Evolutionary conservation across 768 basidiomycete species (phyloP), one percentile per base, ranked within the genome.

Genomic region (Lyophyllum atratum): DNA sequence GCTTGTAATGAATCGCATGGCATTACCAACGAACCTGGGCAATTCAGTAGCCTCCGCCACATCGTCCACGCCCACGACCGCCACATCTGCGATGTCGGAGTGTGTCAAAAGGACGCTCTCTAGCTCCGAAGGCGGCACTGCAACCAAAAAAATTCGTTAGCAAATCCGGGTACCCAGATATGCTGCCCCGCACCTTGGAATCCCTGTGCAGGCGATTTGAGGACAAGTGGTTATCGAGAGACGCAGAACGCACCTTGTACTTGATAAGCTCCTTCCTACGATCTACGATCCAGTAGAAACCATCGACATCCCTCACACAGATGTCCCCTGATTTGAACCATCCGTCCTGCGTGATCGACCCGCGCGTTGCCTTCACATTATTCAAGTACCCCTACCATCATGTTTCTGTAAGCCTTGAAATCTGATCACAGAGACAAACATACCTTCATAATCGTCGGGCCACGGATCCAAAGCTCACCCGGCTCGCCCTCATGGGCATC

Each of bases 401-500:
- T n/a, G 29, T 31, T 6, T 6, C 11, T 31, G 29, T 31, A 11
- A 31, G 29, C 29, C 5, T 11, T 31, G 5, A 11, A 31, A 31
- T 6, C 29, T 31, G 6, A 31, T 6, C 29, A 31, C 29, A 6
- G 29, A 4, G 4, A 22, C 3, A 45, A 45, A 21, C 19, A 4
- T 56, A 77, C 81, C 73, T 85, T 88, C 85, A 87, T 87, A n/a
- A 90, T 74, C 0, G 69, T 82, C 6, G 82, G 80, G 0, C 88
- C 88, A 43, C 81, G 76, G 4, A 90, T 52, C 86, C 88, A 90
- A 29, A 91, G 66, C 66, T 91, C 90, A 4, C 90, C 88, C 0
- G 78, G 73, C 40, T 77, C 71, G 43, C 29, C 29, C 29, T 31
- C 29, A 6, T 11, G 5, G 5, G 29, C 29, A 11, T 31, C 29